Base-by-base conservation (phyloP, 2,329 filamentous ascomycete genomes). In the Phyllosticta citriasiana region DNA sequence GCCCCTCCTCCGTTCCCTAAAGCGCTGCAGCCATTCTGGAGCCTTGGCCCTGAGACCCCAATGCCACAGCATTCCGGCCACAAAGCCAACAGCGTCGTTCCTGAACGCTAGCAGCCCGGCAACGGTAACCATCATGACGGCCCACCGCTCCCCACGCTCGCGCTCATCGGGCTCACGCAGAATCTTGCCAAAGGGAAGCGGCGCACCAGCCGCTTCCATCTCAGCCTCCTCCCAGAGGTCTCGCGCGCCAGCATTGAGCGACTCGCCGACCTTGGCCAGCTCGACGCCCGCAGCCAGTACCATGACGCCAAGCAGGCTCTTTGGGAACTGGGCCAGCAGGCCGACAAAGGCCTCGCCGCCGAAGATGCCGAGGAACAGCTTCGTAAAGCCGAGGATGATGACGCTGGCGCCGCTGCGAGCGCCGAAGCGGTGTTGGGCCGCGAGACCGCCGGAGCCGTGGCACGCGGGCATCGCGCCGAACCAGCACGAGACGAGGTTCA, bases 401-500 rank as follows among this genome's bases (percentile, higher is more conserved):
- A 97, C 82, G 67, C 88, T 91, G 0, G 90, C 85, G 9, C 93
- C 93, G 63, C 89, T 95, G 55, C 93, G 86, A 4, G 93, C 92
- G 0, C 93, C 93, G 67, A 97, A 97, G 4, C 91, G 85, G 72
- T 91, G 90, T 72, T 97, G 93, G 0, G 88, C 94, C 4, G 94
- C 94, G 0, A 97, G 79, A 0, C 93, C 93, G 2, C 93, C 93
- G 0, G 91, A 91, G 4, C 93, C 93, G 71, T 97, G 94, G 70
- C 94, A 97, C 3, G 94, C 86, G 2, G 93, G 94, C 94, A 97
- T 97, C 4, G 88, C 88, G 55, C 92, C 92, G 68, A 96, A 95
- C 89, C 90, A 96, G 68, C 89, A 92, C 16, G 88, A 88, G 1
- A 88, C 72, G 3, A 97, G 77, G 71, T 97, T 97, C 84, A 96